Evolutionary conservation across 495 filamentous ascomycete genomes (phyloP), one percentile per base, ranked within the genome.

Genomic region (Ramalina intermedia): DNA sequence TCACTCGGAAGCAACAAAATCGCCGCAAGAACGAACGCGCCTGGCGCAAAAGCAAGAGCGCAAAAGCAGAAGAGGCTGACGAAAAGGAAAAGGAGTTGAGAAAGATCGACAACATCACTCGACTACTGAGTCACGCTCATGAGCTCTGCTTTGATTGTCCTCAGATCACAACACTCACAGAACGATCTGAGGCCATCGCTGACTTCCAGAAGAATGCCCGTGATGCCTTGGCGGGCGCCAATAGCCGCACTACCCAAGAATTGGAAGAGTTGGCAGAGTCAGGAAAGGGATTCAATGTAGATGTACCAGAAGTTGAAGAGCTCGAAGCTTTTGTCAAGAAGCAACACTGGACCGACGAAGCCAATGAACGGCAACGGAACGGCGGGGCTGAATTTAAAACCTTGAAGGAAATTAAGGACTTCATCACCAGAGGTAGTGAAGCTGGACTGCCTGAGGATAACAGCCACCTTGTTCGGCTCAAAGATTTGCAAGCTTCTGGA

Each of bases 1-100:
- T 90, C 55, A 88, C 89, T 52, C 84, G 91, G 43, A 99, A 99
- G 69, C 91, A 96, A 68, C 90, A 96, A 66, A 94, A 94, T 63
- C 83, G 91, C 57, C 87, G 91, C 51, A 99, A 99, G 68, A 96
- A 85, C 64, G 89, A 96, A 59, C 93, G 90, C 61, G 81, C 77
- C 29, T 94, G 86, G 85, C 85, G 85, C 55, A 81, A 75, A 60
- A 62, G 66, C 38, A 78, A 79, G 50, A 83, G 78, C 62, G 79
- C 82, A 27, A 87, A 85, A 55, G 77, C 69, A 43, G 73, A 82
- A 41, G 90, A 96, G 64, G 72, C 83, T 61, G 89, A 94, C 67
- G 91, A 96, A 63, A 79, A 83, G 51, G 84, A 88, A 55, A 81
- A 79, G 50, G 89, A 96, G 64, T 75, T 87, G 61, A 84, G 91